phyloP scores from a whole-genome alignment of 179 eudicot species.

The Beta corolliflora region DNA sequence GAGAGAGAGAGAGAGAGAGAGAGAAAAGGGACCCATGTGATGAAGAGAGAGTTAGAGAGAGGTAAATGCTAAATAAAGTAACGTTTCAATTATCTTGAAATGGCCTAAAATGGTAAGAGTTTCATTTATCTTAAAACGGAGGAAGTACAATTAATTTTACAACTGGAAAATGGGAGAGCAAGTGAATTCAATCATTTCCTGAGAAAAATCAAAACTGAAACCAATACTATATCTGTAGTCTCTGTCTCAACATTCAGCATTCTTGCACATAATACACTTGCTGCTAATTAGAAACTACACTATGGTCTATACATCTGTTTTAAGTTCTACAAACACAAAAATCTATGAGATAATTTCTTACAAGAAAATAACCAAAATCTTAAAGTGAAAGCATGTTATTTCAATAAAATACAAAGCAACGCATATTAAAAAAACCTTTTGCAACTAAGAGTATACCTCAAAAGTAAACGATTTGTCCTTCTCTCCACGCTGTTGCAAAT shows the following conservation, averaged over 20 bases:
- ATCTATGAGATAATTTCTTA: not conserved
- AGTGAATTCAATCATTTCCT: not conserved
- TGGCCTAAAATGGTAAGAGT: no score
- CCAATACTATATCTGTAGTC: not conserved
- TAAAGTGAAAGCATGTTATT: not conserved
- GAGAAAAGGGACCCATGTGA: no score
- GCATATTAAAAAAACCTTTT: not conserved
- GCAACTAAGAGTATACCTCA: conserved; percentile 59
- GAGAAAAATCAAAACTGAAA: not conserved
- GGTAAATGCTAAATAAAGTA: no score
- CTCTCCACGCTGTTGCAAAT: conserved; percentile 81
- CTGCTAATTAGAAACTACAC: not conserved
- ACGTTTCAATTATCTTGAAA: no score
- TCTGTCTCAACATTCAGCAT: not conserved
- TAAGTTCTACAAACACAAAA: not conserved
- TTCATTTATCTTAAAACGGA: no score
- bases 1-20: no score
- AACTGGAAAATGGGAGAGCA: no score
- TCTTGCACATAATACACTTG: not conserved
- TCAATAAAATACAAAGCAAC: not conserved
- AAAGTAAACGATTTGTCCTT: conserved; percentile 83
- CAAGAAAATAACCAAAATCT: not conserved
- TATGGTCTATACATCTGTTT: not conserved
- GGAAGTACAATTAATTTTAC: no score
- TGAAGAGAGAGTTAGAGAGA: no score